A percentile compares a stretch with the other conserved stretches of the same genome.
Conservation (phyloP, 176 grass and related monocot genomes). For the Panicum miliaceum region DNA sequence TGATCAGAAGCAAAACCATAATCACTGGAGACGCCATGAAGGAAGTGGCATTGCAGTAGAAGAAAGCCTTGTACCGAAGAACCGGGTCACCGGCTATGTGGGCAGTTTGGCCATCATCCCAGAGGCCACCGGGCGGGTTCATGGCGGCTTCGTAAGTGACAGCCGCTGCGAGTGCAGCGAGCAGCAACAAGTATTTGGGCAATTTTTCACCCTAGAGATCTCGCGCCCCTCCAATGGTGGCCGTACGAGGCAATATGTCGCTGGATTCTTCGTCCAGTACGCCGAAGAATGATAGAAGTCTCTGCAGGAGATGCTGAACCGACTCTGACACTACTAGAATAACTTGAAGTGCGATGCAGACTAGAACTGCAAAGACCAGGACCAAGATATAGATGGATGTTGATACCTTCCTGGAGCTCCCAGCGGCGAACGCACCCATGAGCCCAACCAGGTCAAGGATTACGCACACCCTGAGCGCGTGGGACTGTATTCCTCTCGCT, state of each 20-base stretch:
- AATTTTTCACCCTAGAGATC: background rate
- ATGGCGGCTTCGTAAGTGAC: background rate
- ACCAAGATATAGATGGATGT: constrained; percentile 31
- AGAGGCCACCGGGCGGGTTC: background rate
- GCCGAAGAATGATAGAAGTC: too few species aligned
- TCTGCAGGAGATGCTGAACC: background rate
- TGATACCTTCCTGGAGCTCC: constrained; percentile 36
- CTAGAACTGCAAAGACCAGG: too few species aligned
- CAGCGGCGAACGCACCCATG: constrained; percentile 48
- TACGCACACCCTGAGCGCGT: constrained; percentile 1
- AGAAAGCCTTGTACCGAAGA: background rate
- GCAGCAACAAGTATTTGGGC: constrained; percentile 20
- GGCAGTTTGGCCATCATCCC: background rate
- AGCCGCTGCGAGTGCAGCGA: background rate
- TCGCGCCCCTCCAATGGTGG: background rate
- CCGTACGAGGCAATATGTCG: background rate
- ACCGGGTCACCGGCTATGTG: constrained; percentile 6
- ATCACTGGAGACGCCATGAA: constrained; percentile 16
- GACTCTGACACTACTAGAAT: background rate
- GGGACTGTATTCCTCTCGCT: background rate
- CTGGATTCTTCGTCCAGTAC: too few species aligned
- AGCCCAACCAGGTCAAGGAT: constrained; percentile 45
- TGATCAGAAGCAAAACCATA: constrained; percentile 12
- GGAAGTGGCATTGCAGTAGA: constrained; percentile 16
- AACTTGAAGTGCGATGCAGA: too few species aligned